Base-by-base conservation (phyloP, 2,329 filamentous ascomycete species). In the Aspergillus sp. region DNA sequence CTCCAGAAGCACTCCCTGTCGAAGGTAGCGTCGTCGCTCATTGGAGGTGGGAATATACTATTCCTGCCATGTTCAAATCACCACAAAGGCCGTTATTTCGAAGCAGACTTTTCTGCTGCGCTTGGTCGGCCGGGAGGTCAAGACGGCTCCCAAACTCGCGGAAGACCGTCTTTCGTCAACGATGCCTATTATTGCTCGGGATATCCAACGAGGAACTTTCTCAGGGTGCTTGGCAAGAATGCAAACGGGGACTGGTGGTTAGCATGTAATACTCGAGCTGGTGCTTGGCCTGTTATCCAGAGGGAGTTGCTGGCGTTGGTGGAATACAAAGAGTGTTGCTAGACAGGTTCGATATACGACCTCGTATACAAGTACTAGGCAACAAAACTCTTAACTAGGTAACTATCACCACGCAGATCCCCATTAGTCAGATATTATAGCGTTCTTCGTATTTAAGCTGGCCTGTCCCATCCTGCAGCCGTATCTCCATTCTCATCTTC, bases 101-200 rank as follows among this genome's bases (percentile, higher is more conserved):
- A 37, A 37, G 12, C 2, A 6, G 33, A 37, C 12, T 37, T 37
- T 15, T 15, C 14, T 15, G 2, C 33, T 15, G 33, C 33, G 11
- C 4, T 37, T 5, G 4, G 0, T 14, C 4, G 1, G 4, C 12
- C 12, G 14, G 7, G 1, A 7, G 6, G 24, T 27, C 2, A 27
- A 7, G 24, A 27, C 9, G 7, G 7, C 9, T 27, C 24, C 8
- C 7, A 27, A 9, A 9, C 4, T 21, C 21, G 24, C 11, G 33
- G 33, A 15, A 37, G 11, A 37, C 33, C 33, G 14, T 37, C 33
- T 1, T 37, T 37, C 11, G 33, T 37, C 3, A 37, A 37, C 14
- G 33, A 37, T 6, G 33, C 33, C 6, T 6, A 14, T 12, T 37
- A 37, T 37, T 37, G 33, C 6, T 37, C 33, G 14, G 33, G 3